Evolutionary conservation across 129 eudicot genomes (phyloP).

Genomic region (Gnaphalium uliginosum): DNA sequence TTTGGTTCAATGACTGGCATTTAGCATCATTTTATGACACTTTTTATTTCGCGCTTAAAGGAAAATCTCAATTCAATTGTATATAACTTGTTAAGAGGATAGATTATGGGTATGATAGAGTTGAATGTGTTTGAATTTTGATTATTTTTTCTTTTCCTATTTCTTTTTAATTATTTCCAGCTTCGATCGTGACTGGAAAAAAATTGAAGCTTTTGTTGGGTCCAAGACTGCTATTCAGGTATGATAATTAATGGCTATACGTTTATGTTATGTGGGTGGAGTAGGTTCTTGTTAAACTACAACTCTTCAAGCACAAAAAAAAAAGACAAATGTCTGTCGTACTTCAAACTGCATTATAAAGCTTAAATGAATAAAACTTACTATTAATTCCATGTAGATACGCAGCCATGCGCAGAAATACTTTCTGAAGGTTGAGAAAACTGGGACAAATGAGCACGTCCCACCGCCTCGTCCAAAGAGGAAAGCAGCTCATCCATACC

Average conservation of each 20-base stretch:
- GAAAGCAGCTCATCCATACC: constrained; percentile 96
- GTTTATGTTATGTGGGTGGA: not conserved
- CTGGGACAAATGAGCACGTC: constrained; percentile 81
- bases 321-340: not conserved
- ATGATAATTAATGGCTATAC: not conserved
- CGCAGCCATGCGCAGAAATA: constrained; percentile 90
- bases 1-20: not conserved
- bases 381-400: constrained; percentile 43
- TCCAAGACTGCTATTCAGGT: constrained; percentile 97
- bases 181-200: constrained; percentile 98
- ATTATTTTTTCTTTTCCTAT: not conserved
- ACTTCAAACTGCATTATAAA: not conserved
- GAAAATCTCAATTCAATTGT: not conserved
- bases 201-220: constrained; percentile 92
- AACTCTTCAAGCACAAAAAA: not conserved
- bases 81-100: not conserved
- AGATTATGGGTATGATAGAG: not conserved
- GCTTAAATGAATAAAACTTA: not conserved
- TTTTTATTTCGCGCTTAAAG: not conserved
- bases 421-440: constrained; percentile 77
- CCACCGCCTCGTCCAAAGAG: constrained; percentile 97
- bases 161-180: constrained; percentile 36
- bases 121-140: not conserved
- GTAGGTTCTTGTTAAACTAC: not conserved
- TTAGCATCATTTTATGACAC: not conserved